Percentiles rank a stretch among this genome's conserved stretches.
Conservation (phyloP, 176 grass and related monocot species). For the Puccinellia tenuiflora region DNA sequence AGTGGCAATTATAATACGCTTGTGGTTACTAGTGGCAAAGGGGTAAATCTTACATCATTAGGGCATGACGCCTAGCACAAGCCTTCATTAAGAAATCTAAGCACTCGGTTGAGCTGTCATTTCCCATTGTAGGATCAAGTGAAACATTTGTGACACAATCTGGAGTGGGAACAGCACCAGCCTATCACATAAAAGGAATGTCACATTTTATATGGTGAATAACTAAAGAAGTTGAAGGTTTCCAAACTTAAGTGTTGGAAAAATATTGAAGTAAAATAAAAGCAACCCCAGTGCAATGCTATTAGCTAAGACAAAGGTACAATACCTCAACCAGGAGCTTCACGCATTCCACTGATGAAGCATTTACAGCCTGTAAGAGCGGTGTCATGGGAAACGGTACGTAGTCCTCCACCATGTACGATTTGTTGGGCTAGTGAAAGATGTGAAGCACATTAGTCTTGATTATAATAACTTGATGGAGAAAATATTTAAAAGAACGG, state of each 20-base stretch:
- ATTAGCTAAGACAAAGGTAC: background rate
- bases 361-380: slow-evolving; percentile 15
- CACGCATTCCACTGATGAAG: slow-evolving; percentile 21
- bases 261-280: background rate
- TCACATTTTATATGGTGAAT: background rate
- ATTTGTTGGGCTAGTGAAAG: slow-evolving; percentile 15
- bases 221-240: background rate
- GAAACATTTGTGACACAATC: background rate
- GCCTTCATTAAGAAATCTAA: slow-evolving; percentile 10
- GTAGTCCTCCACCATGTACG: background rate
- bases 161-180: slow-evolving; percentile 19
- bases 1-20: background rate
- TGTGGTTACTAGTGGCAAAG: background rate
- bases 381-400: slow-evolving; percentile 8
- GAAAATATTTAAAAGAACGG: background rate
- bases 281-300: background rate
- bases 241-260: background rate
- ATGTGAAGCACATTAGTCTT: slow-evolving; percentile 9
- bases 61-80: background rate
- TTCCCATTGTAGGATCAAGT: background rate
- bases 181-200: slow-evolving; percentile 18
- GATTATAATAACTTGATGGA: background rate
- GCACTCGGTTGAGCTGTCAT: background rate
- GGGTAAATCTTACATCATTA: slow-evolving; percentile 15
- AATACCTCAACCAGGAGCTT: slow-evolving; percentile 30